Evolutionary conservation across 768 basidiomycete genomes (phyloP), one percentile per base, ranked within the genome.

Genomic region (Tricholoma matsutake): DNA sequence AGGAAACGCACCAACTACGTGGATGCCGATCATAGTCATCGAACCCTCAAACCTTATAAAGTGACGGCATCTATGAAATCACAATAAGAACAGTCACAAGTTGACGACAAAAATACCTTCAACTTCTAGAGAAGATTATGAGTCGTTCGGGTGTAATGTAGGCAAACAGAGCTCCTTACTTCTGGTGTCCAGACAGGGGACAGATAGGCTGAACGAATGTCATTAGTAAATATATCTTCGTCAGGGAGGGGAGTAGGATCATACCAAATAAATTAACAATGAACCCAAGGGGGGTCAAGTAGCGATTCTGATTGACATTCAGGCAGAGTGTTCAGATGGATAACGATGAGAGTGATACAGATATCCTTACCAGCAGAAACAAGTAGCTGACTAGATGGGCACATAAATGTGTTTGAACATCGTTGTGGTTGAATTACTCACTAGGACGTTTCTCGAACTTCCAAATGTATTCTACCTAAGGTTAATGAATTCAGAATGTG

Each of bases 261-360:
- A 57, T 65, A 78, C 79, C 83, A 59, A 73, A 79, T 11, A 86
- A 66, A 60, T 87, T 86, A 49, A 87, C 68, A 16, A 86, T 79
- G 66, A 88, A 88, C 0, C 83, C 84, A 2, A 87, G 71, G 0
- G 86, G 86, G 0, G 83, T 86, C 18, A 87, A 71, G 65, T 88
- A 88, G 25, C 86, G 82, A 64, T 87, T 88, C 86, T 88, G 10
- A 10, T 20, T 45, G 11, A 20, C 9, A 18, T 34, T 11, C 4
- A 18, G 20, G 13, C 29, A 20, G 22, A 45, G 6, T 9, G 29
- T 56, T n/a, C 10, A 53, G 51, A 31, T 53, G n/a, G 8, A 53
- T 7, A 18, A n/a, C 4, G 1, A 22, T 28, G 8, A 4, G 20
- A 53, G 51, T n/a, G 8, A 6, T 18, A 5, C 29, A 9, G 14